Percentiles rank a stretch among this genome's conserved stretches.
These are phyloP conservation scores for Coemansia sp. DNA, from an alignment of 192 early-diverging fungal species.

Conservation along the genomic window DNA sequence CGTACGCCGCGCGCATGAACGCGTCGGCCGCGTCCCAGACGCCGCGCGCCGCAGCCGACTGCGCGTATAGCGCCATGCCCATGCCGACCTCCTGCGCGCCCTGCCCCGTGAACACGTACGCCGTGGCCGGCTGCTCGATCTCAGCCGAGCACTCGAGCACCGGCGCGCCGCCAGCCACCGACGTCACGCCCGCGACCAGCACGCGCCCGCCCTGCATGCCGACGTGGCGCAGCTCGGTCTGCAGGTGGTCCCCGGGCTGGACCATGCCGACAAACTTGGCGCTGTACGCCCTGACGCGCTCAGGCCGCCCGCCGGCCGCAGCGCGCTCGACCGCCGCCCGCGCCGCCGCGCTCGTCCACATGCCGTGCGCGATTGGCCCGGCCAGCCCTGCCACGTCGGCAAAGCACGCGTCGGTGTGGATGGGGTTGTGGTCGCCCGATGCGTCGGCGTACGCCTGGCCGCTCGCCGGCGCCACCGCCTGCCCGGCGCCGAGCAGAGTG, in stretches of 20 bases:
- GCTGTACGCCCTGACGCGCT: constrained; percentile 83
- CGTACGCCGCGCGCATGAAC: constrained; percentile 86
- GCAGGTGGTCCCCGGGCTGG: constrained; percentile 84
- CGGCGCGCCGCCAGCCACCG: constrained; percentile 65
- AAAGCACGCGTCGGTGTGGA: constrained; percentile 96
- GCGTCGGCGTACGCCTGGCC: constrained; percentile 87
- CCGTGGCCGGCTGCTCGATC: constrained; percentile 90
- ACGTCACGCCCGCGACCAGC: constrained; percentile 86
- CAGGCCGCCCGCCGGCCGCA: constrained; percentile 91
- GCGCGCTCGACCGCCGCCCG: constrained; percentile 93
- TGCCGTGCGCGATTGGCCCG: constrained; percentile 95
- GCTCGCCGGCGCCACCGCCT: constrained; percentile 77
- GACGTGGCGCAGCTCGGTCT: constrained; percentile 88
- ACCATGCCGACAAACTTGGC: constrained; percentile 95
- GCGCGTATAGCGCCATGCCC: constrained; percentile 92
- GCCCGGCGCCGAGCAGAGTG: constrained; percentile 78
- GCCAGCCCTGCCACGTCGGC: constrained; percentile 87
- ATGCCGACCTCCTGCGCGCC: constrained; percentile 96
- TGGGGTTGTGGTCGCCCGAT: constrained; percentile 94
- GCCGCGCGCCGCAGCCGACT: constrained; percentile 78
- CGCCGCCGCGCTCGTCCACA: constrained; percentile 97
- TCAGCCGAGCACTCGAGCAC: constrained; percentile 90
- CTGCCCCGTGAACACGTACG: constrained; percentile 96
- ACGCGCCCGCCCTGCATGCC: constrained; percentile 97
- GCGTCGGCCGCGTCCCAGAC: constrained; percentile 92